Conservation (phyloP, 1,284 basidiomycete species). For the Takashimella tepidaria region DNA sequence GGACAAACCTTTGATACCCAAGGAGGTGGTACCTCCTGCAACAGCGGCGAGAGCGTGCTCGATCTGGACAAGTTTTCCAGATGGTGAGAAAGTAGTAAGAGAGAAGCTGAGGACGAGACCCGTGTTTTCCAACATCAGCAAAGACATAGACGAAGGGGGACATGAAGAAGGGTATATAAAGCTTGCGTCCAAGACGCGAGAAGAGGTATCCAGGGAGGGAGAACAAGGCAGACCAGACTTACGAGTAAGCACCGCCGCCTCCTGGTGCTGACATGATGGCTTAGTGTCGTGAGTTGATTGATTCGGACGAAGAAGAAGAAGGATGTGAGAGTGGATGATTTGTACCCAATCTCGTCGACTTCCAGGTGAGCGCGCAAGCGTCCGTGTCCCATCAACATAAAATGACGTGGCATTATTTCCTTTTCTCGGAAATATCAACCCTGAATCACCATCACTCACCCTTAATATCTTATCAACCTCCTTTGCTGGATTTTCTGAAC, state of each 20-base stretch:
- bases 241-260: constrained; percentile 49
- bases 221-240: constrained; percentile 14
- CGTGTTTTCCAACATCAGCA: neutral
- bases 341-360: no score
- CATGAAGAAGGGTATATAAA: neutral
- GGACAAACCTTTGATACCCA: constrained; percentile 89
- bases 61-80: constrained; percentile 97
- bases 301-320: neutral
- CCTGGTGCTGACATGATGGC: constrained; percentile 46
- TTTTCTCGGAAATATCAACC: neutral
- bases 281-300: neutral
- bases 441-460: neutral
- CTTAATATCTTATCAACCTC: neutral
- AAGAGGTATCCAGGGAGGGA: no score
- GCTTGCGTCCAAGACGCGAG: no score
- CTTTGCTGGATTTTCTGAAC: no score
- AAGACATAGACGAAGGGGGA: neutral
- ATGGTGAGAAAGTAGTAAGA: constrained; percentile 97
- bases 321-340: neutral
- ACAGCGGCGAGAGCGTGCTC: constrained; percentile 98
- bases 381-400: neutral
- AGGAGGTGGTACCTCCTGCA: constrained; percentile 89
- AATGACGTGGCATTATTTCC: neutral
- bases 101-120: constrained; percentile 94
- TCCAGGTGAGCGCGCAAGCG: neutral